Evolutionary conservation across 768 basidiomycete genomes (phyloP), one percentile per base, ranked within the genome.

Genomic region (Tylopilus felleus): DNA sequence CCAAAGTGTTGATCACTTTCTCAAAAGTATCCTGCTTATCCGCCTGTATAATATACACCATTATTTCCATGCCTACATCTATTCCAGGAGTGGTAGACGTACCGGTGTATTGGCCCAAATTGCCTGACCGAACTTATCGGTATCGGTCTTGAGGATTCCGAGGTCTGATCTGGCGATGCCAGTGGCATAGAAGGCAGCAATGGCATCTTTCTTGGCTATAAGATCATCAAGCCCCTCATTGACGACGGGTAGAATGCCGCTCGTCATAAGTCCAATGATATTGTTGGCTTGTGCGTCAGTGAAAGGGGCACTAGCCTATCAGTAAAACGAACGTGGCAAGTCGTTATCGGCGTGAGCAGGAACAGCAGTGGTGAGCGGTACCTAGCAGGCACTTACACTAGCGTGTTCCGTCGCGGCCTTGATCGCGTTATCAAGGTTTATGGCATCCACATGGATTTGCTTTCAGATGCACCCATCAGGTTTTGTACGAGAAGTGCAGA

Each of bases 341-440:
- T 17, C 4, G 17, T 25, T n/a, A n/a, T n/a, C 23, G n/a, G 35
- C 22, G 47, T 46, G 22, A 56, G 44, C 8, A 17, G 36, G 9
- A 21, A 9, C 3, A 3, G 8, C 8, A 3, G 9, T 21, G 9
- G 38, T 8, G 27, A 27, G 35, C 25, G 14, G 31, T 5, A 12
- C 19, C n/a, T 28, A 27, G 8, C 17, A 23, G 19, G 22, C 16
- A 48, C 62, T 41, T 21, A 65, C 53, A 1, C 0, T 8, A 13
- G 8, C 16, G 22, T 62, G 36, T 0, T 9, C 0, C 6, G 51
- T 53, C 27, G 51, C 3, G 8, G 1, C 7, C 27, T 7, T 0
- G 21, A 51, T 2, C 8, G 0, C 0, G 1, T 0, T 1, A 0
- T 0, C 4, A 17, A 59, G 8, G 0, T 12, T 0, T 1, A 0